phyloP scores from a whole-genome alignment of 768 basidiomycete species.

The Tylopilus intermedius region DNA sequence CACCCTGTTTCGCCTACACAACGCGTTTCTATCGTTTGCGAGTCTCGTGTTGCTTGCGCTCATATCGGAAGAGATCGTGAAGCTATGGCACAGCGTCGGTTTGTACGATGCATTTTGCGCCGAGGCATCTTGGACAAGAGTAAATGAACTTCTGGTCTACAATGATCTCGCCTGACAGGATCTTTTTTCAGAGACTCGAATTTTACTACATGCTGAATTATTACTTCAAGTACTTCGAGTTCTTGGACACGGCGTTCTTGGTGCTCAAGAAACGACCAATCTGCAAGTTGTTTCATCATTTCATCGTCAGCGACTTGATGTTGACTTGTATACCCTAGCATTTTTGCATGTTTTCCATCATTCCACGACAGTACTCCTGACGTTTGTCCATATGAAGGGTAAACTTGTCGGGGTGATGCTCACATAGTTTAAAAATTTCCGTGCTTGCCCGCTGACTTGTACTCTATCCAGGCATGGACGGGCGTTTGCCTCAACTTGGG shows the following conservation, averaged over 20 bases:
- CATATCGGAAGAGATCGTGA: conserved; percentile 82
- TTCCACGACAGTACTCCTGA: conserved; percentile 88
- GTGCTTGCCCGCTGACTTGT: background rate
- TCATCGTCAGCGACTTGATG: background rate
- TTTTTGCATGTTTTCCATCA: conserved; percentile 99
- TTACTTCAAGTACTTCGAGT: conserved; percentile 93
- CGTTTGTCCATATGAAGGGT: conserved; percentile 87
- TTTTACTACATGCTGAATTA: conserved; percentile 98
- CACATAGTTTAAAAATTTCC: background rate
- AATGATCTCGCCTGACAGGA: conserved; percentile 2
- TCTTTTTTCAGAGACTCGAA: conserved; percentile 62
- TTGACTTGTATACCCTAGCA: conserved; percentile 40
- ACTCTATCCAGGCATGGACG: conserved; percentile 70
- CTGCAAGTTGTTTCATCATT: conserved; percentile 44
- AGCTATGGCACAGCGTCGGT: conserved; percentile 67
- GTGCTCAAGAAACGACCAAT: conserved; percentile 96
- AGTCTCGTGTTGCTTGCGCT: conserved; percentile 72
- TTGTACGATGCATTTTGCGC: conserved; percentile 72
- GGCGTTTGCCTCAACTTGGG: conserved; percentile 80
- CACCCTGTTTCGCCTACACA: conserved; percentile 78
- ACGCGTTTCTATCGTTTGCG: conserved; percentile 77
- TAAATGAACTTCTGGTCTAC: conserved; percentile 42
- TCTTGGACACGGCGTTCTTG: conserved; percentile 92
- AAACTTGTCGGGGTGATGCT: conserved; percentile 71
- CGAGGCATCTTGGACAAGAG: conserved; percentile 74